A percentile compares a stretch with the other conserved stretches of the same genome.
phyloP scores from a whole-genome alignment of 805 yeast species.

The Saturnispora hagleri region DNA sequence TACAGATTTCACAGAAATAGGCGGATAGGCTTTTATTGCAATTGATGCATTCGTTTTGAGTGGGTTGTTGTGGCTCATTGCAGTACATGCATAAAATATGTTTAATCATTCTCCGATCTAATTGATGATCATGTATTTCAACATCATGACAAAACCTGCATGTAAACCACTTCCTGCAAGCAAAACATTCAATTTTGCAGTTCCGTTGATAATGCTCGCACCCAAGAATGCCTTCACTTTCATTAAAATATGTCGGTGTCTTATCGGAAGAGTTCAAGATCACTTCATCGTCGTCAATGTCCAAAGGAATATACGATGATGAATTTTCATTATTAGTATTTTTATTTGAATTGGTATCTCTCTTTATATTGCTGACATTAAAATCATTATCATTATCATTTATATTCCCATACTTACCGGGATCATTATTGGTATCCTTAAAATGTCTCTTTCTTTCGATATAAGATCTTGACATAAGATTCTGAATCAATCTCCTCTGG shows the following conservation, averaged over 20 bases:
- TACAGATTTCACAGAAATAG: slow-evolving; percentile 73
- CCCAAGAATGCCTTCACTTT: slow-evolving; percentile 44
- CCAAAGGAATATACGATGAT: slow-evolving; percentile 14
- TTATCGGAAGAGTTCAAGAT: slow-evolving; percentile 39
- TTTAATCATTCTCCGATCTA: slow-evolving; percentile 49
- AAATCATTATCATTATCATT: no score
- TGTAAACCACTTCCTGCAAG: slow-evolving; percentile 64
- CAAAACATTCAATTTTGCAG: slow-evolving; percentile 75
- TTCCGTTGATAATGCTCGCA: slow-evolving; percentile 77
- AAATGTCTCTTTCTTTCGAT: slow-evolving; percentile 34
- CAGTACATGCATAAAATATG: slow-evolving; percentile 80
- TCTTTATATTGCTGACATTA: no score
- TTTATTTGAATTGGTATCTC: background rate
- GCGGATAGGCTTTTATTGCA: slow-evolving; percentile 63
- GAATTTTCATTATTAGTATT: slow-evolving; percentile 9
- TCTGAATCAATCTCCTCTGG: slow-evolving; percentile 46
- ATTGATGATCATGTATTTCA: slow-evolving; percentile 43
- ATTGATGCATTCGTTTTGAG: slow-evolving; percentile 49
- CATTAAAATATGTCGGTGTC: slow-evolving; percentile 38
- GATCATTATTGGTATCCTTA: background rate
- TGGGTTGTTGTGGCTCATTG: slow-evolving; percentile 63
- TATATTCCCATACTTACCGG: background rate
- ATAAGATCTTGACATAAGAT: slow-evolving; percentile 61
- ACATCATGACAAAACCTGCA: slow-evolving; percentile 84
- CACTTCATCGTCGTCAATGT: slow-evolving; percentile 28